A percentile compares a stretch with the other conserved stretches of the same genome.
These are phyloP conservation scores for Candida glaebosa DNA, from an alignment of 805 yeast genomes.

Conservation along the genomic window DNA sequence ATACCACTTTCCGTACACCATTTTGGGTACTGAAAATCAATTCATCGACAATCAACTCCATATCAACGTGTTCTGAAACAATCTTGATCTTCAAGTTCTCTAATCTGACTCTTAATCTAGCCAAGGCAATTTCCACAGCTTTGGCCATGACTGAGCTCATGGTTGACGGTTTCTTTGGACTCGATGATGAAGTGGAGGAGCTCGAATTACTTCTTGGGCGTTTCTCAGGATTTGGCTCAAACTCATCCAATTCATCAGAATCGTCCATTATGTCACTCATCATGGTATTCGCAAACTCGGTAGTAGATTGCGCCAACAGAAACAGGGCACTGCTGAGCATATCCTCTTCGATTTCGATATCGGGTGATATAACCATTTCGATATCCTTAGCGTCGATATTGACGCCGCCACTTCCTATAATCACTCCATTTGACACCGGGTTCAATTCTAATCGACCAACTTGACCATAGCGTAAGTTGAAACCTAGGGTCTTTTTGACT, in stretches of 20 bases:
- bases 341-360: conserved; percentile 26
- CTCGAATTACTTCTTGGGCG: conserved; percentile 5
- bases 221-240: conserved; percentile 1
- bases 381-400: conserved; percentile 56
- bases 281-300: conserved; percentile 64
- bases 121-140: conserved; percentile 65
- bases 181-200: conserved; percentile 15
- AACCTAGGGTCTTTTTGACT: conserved; percentile 59
- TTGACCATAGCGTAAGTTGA: conserved; percentile 58
- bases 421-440: conserved; percentile 40
- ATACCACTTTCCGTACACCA: conserved; percentile 41
- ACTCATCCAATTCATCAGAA: conserved; percentile 9
- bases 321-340: conserved; percentile 36
- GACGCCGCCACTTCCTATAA: conserved; percentile 79
- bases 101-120: conserved; percentile 54
- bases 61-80: conserved; percentile 42
- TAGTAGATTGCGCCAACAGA: conserved; percentile 68
- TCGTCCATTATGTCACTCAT: conserved; percentile 31
- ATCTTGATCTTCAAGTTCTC: conserved; percentile 45
- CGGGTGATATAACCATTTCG: conserved; percentile 39
- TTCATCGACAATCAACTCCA: conserved; percentile 29
- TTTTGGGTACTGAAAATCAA: conserved; percentile 38
- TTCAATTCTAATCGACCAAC: conserved; percentile 52
- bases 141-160: conserved; percentile 56
- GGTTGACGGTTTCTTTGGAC: conserved; percentile 28